Percentiles rank a stretch among this genome's conserved stretches.
phyloP scores from a whole-genome alignment of 768 basidiomycete species.

The Kwoniella europaea region DNA sequence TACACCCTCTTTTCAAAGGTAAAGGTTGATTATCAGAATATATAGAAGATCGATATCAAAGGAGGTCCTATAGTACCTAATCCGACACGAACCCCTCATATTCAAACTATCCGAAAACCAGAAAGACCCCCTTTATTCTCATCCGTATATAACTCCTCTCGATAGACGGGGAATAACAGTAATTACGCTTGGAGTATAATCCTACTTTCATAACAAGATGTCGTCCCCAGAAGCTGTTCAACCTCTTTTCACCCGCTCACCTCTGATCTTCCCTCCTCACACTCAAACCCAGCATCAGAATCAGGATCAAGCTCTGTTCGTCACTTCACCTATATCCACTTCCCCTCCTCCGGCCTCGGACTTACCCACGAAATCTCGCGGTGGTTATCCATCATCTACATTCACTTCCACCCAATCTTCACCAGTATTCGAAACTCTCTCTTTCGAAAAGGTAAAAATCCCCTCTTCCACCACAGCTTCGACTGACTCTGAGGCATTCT shows the following conservation, averaged over 20 bases:
- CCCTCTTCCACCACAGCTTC: conserved; percentile 16
- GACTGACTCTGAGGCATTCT: conserved; percentile 14
- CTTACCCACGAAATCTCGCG: not conserved
- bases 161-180: too few species aligned
- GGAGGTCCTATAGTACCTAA: not conserved
- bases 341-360: not conserved
- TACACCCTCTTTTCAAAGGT: not conserved
- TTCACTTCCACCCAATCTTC: conserved; percentile 13
- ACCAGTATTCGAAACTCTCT: conserved; percentile 13
- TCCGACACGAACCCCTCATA: too few species aligned
- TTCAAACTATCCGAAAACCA: not conserved
- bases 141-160: not conserved
- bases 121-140: not conserved
- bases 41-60: not conserved
- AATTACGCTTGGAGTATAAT: not conserved
- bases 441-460: conserved; percentile 12
- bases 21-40: too few species aligned
- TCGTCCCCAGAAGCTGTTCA: conserved; percentile 10
- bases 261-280: conserved; percentile 2
- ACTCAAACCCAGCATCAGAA: not conserved
- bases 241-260: conserved; percentile 22
- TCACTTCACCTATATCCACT: conserved; percentile 20
- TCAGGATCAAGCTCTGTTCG: conserved; percentile 6
- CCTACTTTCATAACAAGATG: not conserved
- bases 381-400: conserved; percentile 15